These are phyloP conservation scores for Colletotrichum sp. DNA, from an alignment of 2,329 filamentous ascomycete genomes.

Conservation along the genomic window DNA sequence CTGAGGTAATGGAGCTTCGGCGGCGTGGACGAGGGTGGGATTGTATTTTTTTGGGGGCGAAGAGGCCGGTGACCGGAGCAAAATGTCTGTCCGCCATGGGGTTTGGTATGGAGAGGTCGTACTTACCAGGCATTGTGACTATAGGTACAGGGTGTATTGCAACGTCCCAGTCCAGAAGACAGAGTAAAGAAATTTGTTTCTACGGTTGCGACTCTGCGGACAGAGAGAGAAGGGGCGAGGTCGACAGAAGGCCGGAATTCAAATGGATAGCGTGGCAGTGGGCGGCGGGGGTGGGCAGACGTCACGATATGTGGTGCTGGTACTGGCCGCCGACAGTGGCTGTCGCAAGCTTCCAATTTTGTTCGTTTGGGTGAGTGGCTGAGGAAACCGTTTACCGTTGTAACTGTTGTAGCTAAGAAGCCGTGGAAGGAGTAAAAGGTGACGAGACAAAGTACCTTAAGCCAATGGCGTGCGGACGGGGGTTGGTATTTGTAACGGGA, in stretches of 20 bases:
- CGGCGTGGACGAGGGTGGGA: neutral
- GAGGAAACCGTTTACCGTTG: neutral
- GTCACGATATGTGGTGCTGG: neutral
- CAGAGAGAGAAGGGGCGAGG: neutral
- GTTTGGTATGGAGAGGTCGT: neutral
- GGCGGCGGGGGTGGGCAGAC: neutral
- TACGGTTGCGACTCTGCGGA: neutral
- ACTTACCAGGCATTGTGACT: conserved; percentile 18
- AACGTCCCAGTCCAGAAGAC: neutral
- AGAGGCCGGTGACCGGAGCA: neutral
- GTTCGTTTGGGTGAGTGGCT: neutral
- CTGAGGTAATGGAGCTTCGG: neutral
- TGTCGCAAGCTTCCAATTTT: neutral
- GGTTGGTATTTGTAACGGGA: conserved; percentile 17
- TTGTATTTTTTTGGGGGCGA: neutral
- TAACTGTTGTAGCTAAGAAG: neutral
- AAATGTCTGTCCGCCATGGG: neutral
- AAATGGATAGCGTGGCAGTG: neutral
- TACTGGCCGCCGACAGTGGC: neutral
- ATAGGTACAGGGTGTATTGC: neutral
- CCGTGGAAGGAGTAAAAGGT: neutral
- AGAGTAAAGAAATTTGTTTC: neutral
- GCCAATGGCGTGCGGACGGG: neutral
- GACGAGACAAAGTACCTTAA: no score
- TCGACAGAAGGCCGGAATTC: neutral